Evolutionary conservation across 805 yeast species (phyloP).

Genomic region (Candida morakotiae): DNA sequence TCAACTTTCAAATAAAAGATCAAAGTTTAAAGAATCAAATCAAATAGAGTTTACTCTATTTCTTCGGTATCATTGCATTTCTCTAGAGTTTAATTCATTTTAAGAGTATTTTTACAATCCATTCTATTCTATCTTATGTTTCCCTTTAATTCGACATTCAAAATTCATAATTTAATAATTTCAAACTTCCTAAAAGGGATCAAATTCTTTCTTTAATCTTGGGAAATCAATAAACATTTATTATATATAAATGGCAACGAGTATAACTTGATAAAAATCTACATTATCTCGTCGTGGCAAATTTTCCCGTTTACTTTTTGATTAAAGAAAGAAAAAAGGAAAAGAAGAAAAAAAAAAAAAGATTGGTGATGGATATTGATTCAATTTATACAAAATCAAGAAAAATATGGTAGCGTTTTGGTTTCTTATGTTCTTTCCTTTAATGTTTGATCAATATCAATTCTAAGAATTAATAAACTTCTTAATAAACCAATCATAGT

Average conservation of each 20-base stretch:
- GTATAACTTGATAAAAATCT: slow-evolving; percentile 51
- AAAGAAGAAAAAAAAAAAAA: slow-evolving; percentile 7
- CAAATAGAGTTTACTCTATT: no score
- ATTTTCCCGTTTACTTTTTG: slow-evolving; percentile 60
- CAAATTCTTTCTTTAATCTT: slow-evolving; percentile 30
- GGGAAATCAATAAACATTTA: slow-evolving; percentile 42
- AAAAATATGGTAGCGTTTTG: no score
- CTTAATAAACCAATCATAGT: slow-evolving; percentile 85
- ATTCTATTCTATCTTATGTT: no score
- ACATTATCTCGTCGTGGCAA: slow-evolving; percentile 68
- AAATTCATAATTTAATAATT: slow-evolving; percentile 44
- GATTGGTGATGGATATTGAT: slow-evolving; percentile 1
- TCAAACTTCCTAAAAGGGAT: slow-evolving; percentile 61
- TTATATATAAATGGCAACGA: slow-evolving; percentile 54
- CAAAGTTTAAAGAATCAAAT: no score
- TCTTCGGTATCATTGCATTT: no score
- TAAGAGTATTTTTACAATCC: no score
- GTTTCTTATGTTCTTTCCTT: neutral
- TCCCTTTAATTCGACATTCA: slow-evolving; percentile 57
- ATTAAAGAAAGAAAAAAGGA: slow-evolving; percentile 31
- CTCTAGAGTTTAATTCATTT: no score
- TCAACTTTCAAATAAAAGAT: no score
- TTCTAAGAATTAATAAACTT: slow-evolving; percentile 66
- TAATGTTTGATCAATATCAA: slow-evolving; percentile 43
- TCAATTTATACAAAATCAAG: no score